Evolutionary conservation across 192 early-diverging fungal genomes (phyloP).

Genomic region (Backusella westeae): DNA sequence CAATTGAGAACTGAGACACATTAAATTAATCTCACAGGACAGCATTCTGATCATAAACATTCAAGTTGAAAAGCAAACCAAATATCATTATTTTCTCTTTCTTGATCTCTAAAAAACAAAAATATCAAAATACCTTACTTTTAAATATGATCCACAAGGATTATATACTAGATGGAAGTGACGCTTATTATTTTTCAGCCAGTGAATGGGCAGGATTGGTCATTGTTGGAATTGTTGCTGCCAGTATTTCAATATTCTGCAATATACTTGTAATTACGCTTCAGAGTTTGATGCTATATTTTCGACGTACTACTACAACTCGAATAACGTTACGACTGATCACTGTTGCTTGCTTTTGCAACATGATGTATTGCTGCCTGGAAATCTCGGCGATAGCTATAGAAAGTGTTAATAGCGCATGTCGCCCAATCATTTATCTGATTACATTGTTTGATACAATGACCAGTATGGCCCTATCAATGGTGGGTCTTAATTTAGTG

Average conservation of each 20-base stretch:
- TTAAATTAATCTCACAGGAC: background rate
- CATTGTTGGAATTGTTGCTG: background rate
- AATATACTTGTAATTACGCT: background rate
- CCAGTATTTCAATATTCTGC: background rate
- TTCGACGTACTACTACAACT: background rate
- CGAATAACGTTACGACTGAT: background rate
- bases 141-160: background rate
- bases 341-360: background rate
- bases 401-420: background rate
- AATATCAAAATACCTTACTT: background rate
- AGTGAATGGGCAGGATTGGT: background rate
- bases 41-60: background rate
- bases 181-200: background rate
- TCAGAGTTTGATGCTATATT: background rate
- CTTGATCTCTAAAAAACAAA: background rate
- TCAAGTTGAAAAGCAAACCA: background rate
- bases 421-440: background rate
- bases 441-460: background rate
- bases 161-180: background rate
- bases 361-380: background rate
- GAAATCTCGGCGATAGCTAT: background rate
- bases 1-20: background rate
- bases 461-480: background rate
- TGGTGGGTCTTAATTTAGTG: background rate
- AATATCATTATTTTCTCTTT: background rate